Conservation (phyloP, 2,329 filamentous ascomycete species). For the Purpureocillium takamizusanense region DNA sequence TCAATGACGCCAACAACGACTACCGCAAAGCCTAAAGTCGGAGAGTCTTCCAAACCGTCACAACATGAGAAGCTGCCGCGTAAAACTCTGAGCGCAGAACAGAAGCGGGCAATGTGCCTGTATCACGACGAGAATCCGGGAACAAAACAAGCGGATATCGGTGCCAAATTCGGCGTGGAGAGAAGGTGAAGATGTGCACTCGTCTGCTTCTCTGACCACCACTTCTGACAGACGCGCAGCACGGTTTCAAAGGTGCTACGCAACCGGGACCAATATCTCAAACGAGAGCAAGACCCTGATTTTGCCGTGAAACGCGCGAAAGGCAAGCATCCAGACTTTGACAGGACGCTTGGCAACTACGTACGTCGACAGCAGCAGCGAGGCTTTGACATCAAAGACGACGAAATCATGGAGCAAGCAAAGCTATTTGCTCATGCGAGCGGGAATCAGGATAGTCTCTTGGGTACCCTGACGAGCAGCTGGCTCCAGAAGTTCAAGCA, state of each 20-base stretch:
- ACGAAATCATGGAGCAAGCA: constrained; percentile 79
- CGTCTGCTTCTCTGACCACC: not conserved
- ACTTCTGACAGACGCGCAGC: constrained; percentile 38
- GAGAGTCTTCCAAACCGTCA: constrained; percentile 18
- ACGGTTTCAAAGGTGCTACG: constrained; percentile 97
- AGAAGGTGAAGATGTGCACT: constrained; percentile 62
- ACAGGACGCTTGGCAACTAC: constrained; percentile 83
- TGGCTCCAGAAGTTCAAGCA: constrained; percentile 97
- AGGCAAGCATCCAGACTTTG: constrained; percentile 81
- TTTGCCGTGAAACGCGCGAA: constrained; percentile 66
- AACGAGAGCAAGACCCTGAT: constrained; percentile 64
- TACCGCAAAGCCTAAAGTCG: not conserved
- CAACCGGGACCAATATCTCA: constrained; percentile 89
- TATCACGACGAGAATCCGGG: constrained; percentile 86
- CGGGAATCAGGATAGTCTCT: constrained; percentile 58
- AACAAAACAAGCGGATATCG: constrained; percentile 93
- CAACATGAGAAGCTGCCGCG: constrained; percentile 52
- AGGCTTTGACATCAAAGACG: constrained; percentile 65
- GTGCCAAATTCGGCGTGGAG: constrained; percentile 90
- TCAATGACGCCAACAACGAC: not conserved
- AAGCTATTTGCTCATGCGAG: constrained; percentile 68
- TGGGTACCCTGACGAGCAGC: constrained; percentile 60
- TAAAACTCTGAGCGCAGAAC: constrained; percentile 83
- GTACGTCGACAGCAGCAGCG: constrained; percentile 71
- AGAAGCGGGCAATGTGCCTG: constrained; percentile 86